Percentiles rank a stretch among this genome's conserved stretches.
These are phyloP conservation scores for Termitomyces sp. DNA, from an alignment of 768 basidiomycete genomes.

Conservation along the genomic window DNA sequence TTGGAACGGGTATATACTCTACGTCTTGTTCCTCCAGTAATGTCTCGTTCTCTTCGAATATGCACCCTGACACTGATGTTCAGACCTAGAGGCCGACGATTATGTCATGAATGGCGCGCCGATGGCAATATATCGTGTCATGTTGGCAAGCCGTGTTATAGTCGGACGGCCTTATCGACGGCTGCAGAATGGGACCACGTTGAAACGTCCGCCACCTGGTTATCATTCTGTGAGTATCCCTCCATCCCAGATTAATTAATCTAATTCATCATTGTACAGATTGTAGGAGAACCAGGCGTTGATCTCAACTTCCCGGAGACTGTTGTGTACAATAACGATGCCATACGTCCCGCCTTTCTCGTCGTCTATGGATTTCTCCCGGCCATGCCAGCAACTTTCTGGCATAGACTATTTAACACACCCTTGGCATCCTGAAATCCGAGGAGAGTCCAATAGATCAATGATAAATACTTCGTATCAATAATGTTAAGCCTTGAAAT, in stretches of 20 bases:
- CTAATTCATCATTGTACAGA: slow-evolving; percentile 22
- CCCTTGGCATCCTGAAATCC: slow-evolving; percentile 34
- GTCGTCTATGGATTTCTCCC: slow-evolving; percentile 49
- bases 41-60: neutral
- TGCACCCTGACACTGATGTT: neutral
- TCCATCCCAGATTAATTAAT: neutral
- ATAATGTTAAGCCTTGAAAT: neutral
- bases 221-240: slow-evolving; percentile 49
- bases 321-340: slow-evolving; percentile 61
- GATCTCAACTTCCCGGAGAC: slow-evolving; percentile 69
- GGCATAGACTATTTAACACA: slow-evolving; percentile 36
- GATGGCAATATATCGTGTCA: slow-evolving; percentile 37
- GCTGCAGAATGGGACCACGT: slow-evolving; percentile 39
- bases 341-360: slow-evolving; percentile 60
- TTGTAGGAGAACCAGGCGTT: slow-evolving; percentile 56
- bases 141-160: slow-evolving; percentile 58
- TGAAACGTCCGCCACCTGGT: slow-evolving; percentile 48
- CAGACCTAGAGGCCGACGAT: slow-evolving; percentile 55
- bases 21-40: slow-evolving; percentile 61
- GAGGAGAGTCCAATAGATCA: neutral
- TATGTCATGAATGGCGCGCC: slow-evolving; percentile 42
- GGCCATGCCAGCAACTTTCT: slow-evolving; percentile 19
- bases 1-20: slow-evolving; percentile 67
- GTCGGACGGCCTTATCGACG: slow-evolving; percentile 52
- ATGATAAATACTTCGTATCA: neutral